These are phyloP conservation scores for Colletotrichum sublineola DNA, from an alignment of 2,329 filamentous ascomycete species.

Conservation along the genomic window DNA sequence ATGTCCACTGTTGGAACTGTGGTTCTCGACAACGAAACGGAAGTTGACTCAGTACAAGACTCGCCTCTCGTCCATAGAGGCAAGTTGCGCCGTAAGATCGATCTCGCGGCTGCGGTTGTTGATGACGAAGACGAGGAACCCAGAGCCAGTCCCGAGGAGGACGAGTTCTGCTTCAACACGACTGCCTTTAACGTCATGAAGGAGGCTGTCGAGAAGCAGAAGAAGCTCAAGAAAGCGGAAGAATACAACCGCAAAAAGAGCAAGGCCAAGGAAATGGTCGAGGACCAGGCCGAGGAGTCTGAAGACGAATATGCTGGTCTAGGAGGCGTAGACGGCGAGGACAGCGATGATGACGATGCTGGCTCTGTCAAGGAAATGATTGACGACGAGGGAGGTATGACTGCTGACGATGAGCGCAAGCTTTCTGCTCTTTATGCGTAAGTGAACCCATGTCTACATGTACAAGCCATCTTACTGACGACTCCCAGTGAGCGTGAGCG, in stretches of 20 bases:
- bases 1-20: constrained; percentile 80
- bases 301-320: constrained; percentile 98
- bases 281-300: constrained; percentile 96
- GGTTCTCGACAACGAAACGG: constrained; percentile 57
- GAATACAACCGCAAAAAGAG: constrained; percentile 88
- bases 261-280: constrained; percentile 86
- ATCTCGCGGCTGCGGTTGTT: constrained; percentile 54
- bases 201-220: constrained; percentile 70
- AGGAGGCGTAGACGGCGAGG: constrained; percentile 90
- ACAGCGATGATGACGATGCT: constrained; percentile 80
- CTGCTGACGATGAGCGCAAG: constrained; percentile 80
- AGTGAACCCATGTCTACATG: constrained; percentile 56
- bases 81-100: constrained; percentile 61
- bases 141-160: constrained; percentile 45
- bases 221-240: constrained; percentile 64
- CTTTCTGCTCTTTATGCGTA: constrained; percentile 91
- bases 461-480: constrained; percentile 20
- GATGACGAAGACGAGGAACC: constrained; percentile 56
- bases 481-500: constrained; percentile 79
- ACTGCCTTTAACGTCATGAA: constrained; percentile 79
- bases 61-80: constrained; percentile 77
- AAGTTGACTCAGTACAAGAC: constrained; percentile 62
- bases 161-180: constrained; percentile 55
- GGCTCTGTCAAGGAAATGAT: constrained; percentile 87
- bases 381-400: constrained; percentile 81